A percentile compares a stretch with the other conserved stretches of the same genome.
These are phyloP conservation scores for Collariella sp. DNA, from an alignment of 495 filamentous ascomycete species.

Conservation along the genomic window DNA sequence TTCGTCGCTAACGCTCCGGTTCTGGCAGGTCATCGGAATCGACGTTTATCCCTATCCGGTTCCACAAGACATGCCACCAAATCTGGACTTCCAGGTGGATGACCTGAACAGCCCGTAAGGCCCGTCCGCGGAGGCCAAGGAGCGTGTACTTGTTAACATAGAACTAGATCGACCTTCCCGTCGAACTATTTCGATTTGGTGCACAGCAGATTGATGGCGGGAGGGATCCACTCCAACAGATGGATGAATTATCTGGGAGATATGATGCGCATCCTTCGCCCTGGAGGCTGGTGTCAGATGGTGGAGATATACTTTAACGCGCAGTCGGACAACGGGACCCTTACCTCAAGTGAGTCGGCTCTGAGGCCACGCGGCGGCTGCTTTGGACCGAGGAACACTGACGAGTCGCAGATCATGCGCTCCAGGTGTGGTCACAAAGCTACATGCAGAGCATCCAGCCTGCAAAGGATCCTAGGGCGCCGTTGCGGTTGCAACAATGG, in stretches of 20 bases:
- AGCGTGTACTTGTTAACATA: constrained; percentile 3
- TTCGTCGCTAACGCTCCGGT: background rate
- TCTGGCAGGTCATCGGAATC: constrained; percentile 64
- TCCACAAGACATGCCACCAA: constrained; percentile 58
- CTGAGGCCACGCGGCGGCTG: background rate
- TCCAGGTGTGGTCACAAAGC: constrained; percentile 64
- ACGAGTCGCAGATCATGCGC: constrained; percentile 47
- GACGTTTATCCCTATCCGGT: constrained; percentile 71
- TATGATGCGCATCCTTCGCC: constrained; percentile 48
- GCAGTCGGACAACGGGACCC: constrained; percentile 81
- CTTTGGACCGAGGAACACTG: background rate
- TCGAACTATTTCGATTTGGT: constrained; percentile 80
- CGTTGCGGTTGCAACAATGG: constrained; percentile 52
- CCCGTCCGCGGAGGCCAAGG: background rate
- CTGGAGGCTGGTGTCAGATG: constrained; percentile 83
- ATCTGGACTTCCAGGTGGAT: constrained; percentile 69
- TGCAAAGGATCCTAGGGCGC: constrained; percentile 62
- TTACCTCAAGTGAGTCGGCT: constrained; percentile 48
- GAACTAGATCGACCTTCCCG: constrained; percentile 57
- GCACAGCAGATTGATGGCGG: constrained; percentile 71
- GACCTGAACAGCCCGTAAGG: constrained; percentile 62
- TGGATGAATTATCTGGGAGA: constrained; percentile 78
- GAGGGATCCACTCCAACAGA: constrained; percentile 65
- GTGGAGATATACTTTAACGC: constrained; percentile 80
- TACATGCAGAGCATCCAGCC: constrained; percentile 59